Evolutionary conservation across 495 filamentous ascomycete genomes (phyloP).

Genomic region (Copromyces sp.): DNA sequence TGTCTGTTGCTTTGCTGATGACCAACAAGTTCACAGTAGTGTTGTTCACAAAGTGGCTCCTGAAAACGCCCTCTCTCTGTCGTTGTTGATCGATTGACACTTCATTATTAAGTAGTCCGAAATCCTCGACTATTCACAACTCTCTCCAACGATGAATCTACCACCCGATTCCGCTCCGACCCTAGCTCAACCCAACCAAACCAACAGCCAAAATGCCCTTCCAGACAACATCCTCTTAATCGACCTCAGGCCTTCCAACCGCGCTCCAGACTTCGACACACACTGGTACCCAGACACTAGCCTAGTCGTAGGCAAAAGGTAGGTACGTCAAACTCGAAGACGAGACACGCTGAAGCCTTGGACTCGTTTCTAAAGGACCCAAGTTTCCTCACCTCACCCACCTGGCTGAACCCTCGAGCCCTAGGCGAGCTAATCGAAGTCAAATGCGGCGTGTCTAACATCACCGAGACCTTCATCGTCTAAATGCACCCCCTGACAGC

Average conservation of each 20-base stretch:
- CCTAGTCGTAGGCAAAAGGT: neutral
- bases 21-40: neutral
- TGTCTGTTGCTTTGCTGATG: neutral
- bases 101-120: neutral
- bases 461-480: neutral
- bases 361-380: neutral
- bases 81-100: too few relatives aligned
- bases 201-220: neutral
- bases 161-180: neutral
- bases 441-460: neutral
- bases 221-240: neutral
- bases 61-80: neutral
- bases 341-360: neutral
- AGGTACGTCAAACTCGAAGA: neutral
- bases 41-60: neutral
- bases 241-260: neutral
- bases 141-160: neutral
- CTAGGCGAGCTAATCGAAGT: neutral
- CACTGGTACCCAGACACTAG: neutral
- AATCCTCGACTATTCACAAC: neutral
- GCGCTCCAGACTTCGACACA: neutral
- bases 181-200: neutral
- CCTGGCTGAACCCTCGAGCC: neutral
- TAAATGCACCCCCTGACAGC: neutral
- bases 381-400: neutral